A percentile compares a stretch with the other conserved stretches of the same genome.
Evolutionary conservation across 306 rosid genomes (phyloP).

Genomic region (Elaeagnus macrophylla): DNA sequence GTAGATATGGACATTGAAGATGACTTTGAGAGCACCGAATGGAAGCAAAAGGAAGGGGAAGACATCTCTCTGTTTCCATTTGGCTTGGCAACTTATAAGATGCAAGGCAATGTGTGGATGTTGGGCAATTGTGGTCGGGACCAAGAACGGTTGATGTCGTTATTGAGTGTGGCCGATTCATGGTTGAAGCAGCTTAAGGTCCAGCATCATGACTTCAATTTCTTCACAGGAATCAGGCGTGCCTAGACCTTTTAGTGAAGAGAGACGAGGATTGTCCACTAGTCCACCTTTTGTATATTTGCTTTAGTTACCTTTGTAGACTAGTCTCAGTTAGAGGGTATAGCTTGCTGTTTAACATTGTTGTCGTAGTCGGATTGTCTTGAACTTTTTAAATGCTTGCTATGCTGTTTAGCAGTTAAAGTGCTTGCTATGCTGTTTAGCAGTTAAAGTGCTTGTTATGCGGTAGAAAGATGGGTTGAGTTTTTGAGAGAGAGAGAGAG

Average conservation of each 20-base stretch:
- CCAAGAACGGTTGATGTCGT: constrained; percentile 55
- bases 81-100: constrained; percentile 88
- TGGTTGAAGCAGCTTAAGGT: constrained; percentile 91
- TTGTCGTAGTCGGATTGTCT: no score
- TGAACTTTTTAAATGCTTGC: no score
- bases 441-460: no score
- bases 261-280: no score
- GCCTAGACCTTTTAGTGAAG: constrained; percentile 3
- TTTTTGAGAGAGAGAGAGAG: no score
- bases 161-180: constrained; percentile 78
- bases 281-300: no score
- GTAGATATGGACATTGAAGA: constrained; percentile 65
- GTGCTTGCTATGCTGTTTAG: no score
- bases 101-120: constrained; percentile 82
- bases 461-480: no score
- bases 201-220: constrained; percentile 87
- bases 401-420: no score
- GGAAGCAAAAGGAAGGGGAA: constrained; percentile 60
- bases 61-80: constrained; percentile 56
- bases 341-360: no score
- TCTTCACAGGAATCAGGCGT: constrained; percentile 53
- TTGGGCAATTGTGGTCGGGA: constrained; percentile 73
- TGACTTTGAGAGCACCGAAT: constrained; percentile 33
- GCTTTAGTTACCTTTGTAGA: no score
- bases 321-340: no score